These are phyloP conservation scores for Leishmania aethiopica DNA, from an alignment of 208 protist species.

Conservation along the genomic window DNA sequence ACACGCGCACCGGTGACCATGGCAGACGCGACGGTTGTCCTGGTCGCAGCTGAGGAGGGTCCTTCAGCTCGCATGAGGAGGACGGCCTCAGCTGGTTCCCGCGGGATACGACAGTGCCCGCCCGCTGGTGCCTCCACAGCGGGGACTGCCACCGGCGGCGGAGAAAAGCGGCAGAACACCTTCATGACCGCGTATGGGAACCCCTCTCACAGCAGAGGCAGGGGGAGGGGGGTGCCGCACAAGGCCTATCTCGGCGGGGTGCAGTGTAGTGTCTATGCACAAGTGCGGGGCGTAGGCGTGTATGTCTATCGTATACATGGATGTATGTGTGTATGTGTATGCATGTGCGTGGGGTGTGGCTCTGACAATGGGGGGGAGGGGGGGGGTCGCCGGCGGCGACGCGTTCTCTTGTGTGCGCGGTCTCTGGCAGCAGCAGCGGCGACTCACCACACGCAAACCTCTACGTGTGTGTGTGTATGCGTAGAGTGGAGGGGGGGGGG, in stretches of 20 bases:
- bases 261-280: neutral
- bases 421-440: neutral
- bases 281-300: neutral
- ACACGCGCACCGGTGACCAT: conserved; percentile 14
- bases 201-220: neutral
- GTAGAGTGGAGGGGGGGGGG: neutral
- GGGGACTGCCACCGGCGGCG: neutral
- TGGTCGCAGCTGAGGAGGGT: neutral
- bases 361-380: neutral
- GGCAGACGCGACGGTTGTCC: neutral
- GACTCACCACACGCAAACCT: neutral
- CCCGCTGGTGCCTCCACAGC: neutral
- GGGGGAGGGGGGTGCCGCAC: neutral
- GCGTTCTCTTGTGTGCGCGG: neutral
- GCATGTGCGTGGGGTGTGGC: neutral
- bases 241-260: neutral
- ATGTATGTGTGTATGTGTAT: neutral
- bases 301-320: neutral
- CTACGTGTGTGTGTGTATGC: neutral
- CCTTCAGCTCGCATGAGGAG: conserved; percentile 22
- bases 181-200: conserved; percentile 31
- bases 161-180: conserved; percentile 67
- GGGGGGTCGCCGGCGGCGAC: neutral
- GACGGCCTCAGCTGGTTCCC: neutral
- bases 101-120: neutral